Percentiles rank a stretch among this genome's conserved stretches.
Conservation (phyloP, 2,329 filamentous ascomycete species). For the Xylaria sp. region DNA sequence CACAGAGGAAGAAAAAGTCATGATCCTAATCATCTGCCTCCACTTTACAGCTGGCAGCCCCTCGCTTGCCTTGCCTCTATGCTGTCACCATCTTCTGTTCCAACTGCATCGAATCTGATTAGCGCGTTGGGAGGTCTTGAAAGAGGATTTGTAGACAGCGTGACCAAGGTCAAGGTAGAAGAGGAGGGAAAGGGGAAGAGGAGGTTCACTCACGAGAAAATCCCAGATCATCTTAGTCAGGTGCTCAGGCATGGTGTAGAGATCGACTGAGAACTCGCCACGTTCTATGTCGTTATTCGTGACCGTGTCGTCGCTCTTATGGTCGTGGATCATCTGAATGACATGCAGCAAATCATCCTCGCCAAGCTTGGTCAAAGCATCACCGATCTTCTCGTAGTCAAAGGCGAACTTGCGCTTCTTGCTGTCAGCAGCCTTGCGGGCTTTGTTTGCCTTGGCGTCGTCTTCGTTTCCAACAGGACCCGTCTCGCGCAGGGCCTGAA, state of each 20-base stretch:
- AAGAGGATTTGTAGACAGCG: too few species aligned
- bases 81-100: conserved; percentile 47
- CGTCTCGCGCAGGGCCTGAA: conserved; percentile 82
- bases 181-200: too few species aligned
- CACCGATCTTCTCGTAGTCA: conserved; percentile 97
- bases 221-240: conserved; percentile 97
- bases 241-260: conserved; percentile 93
- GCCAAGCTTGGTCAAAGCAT: conserved; percentile 85
- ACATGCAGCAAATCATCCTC: conserved; percentile 96
- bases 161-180: not conserved
- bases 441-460: conserved; percentile 72
- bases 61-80: conserved; percentile 13
- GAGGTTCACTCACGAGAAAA: conserved; percentile 64
- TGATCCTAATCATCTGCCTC: conserved; percentile 7
- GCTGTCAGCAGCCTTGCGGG: conserved; percentile 62
- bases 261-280: conserved; percentile 97
- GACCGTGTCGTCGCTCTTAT: conserved; percentile 93
- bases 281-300: conserved; percentile 97
- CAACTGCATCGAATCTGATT: conserved; percentile 40
- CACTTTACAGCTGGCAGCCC: conserved; percentile 8
- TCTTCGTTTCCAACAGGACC: conserved; percentile 85
- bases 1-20: conserved; percentile 14
- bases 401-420: conserved; percentile 81
- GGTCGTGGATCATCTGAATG: conserved; percentile 97
- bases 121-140: not conserved